Conservation (phyloP, 2,329 filamentous ascomycete species). For the Hymenoscyphus repandus region DNA sequence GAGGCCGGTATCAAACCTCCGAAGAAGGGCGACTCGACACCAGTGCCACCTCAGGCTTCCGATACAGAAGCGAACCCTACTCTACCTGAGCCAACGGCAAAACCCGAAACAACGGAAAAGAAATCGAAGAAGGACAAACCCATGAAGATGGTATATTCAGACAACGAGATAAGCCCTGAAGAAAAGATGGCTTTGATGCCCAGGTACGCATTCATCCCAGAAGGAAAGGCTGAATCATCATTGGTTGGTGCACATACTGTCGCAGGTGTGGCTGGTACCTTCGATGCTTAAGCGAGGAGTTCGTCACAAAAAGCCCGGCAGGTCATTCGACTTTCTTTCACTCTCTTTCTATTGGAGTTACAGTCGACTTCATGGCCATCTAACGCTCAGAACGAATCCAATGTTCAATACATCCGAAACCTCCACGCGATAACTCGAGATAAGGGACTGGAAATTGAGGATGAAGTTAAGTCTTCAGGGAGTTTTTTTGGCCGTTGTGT, state of each 20-base stretch:
- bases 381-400: not conserved
- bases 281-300: conserved; percentile 16
- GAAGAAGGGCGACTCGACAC: conserved; percentile 37
- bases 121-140: conserved; percentile 62
- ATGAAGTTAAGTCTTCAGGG: conserved; percentile 28
- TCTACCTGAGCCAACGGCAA: conserved; percentile 28
- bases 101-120: conserved; percentile 49
- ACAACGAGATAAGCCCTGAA: conserved; percentile 76
- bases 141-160: conserved; percentile 75
- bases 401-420: not conserved
- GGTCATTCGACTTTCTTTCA: conserved; percentile 19
- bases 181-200: conserved; percentile 80
- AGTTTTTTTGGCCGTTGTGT: conserved; percentile 15
- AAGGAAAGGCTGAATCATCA: conserved; percentile 31
- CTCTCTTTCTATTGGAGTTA: conserved; percentile 12
- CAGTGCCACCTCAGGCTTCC: conserved; percentile 38
- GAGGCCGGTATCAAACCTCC: conserved; percentile 53
- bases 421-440: not conserved
- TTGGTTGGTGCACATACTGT: conserved; percentile 23
- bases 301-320: conserved; percentile 12
- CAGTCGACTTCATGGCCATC: not conserved
- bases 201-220: conserved; percentile 64
- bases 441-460: conserved; percentile 9
- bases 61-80: conserved; percentile 34
- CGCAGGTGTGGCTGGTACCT: conserved; percentile 23